A percentile compares a stretch with the other conserved stretches of the same genome.
phyloP scores from a whole-genome alignment of 768 basidiomycete species.

The Podaxis sp. region DNA sequence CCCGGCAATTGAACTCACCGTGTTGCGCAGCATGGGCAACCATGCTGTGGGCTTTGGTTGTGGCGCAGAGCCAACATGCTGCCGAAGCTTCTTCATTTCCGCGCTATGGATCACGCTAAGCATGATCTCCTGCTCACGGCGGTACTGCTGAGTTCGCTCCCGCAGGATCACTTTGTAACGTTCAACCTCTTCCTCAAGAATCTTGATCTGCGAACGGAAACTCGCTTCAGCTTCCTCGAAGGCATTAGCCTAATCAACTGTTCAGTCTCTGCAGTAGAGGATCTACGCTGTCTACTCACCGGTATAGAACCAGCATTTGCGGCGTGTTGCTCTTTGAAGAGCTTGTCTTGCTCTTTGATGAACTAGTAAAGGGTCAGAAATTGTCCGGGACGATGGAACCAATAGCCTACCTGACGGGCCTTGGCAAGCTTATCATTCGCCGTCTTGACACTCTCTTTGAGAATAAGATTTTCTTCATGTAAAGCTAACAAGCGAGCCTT shows the following conservation, averaged over 20 bases:
- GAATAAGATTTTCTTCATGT: conserved; percentile 72
- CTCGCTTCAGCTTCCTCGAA: conserved; percentile 75
- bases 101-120: conserved; percentile 69
- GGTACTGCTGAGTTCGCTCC: conserved; percentile 63
- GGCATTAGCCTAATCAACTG: conserved; percentile 35
- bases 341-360: conserved; percentile 88
- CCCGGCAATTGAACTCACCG: conserved; percentile 28
- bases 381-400: not conserved
- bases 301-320: conserved; percentile 46
- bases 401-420: conserved; percentile 59
- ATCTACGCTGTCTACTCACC: conserved; percentile 31
- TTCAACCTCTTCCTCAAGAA: conserved; percentile 62
- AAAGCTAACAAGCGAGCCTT: conserved; percentile 70
- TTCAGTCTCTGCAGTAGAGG: not conserved
- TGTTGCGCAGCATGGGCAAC: conserved; percentile 66
- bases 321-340: conserved; percentile 80
- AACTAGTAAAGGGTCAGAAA: conserved; percentile 48
- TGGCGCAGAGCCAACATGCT: conserved; percentile 52
- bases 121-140: conserved; percentile 81
- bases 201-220: conserved; percentile 63
- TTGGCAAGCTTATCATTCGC: conserved; percentile 76
- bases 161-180: conserved; percentile 54
- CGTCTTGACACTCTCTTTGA: conserved; percentile 73
- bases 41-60: conserved; percentile 53
- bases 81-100: conserved; percentile 63